phyloP scores from a whole-genome alignment of 129 eudicot genomes.

The Rutidosis leptorrhynchoides region DNA sequence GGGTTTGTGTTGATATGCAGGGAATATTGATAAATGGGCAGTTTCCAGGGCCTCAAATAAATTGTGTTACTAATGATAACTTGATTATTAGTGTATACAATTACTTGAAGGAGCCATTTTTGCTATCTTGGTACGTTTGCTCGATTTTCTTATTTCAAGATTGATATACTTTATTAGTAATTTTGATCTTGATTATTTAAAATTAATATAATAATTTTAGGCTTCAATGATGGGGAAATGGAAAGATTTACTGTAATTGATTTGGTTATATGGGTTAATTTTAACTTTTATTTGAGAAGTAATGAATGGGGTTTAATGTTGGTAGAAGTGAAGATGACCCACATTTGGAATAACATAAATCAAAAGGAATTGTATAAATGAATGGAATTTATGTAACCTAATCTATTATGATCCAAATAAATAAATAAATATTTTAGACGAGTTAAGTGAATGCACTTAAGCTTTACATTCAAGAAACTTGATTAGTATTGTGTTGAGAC shows the following conservation, averaged over 20 bases:
- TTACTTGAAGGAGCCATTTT: slow-evolving; percentile 80
- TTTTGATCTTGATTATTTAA: slow-evolving; percentile 21
- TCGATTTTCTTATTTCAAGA: not conserved
- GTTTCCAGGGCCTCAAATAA: slow-evolving; percentile 94
- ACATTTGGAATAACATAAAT: no score
- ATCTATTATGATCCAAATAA: slow-evolving; percentile 15
- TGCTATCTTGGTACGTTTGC: slow-evolving; percentile 74
- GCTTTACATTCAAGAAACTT: slow-evolving; percentile 11
- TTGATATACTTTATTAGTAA: not conserved
- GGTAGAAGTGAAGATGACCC: slow-evolving; percentile 28
- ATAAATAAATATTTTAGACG: not conserved
- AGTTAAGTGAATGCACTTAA: not conserved
- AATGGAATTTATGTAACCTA: slow-evolving; percentile 1
- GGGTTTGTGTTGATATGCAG: slow-evolving; percentile 40
- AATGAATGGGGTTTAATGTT: slow-evolving; percentile 16
- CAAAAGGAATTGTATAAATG: not conserved
- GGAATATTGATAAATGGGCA: slow-evolving; percentile 95
- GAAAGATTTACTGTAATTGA: not conserved
- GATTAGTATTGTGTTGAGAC: slow-evolving; percentile 4
- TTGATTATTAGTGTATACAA: slow-evolving; percentile 90
- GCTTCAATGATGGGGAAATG: not conserved
- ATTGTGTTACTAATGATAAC: slow-evolving; percentile 92
- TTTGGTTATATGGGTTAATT: not conserved
- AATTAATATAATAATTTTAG: not conserved
- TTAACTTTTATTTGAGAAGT: not conserved